Evolutionary conservation across 192 early-diverging fungal species (phyloP), one percentile per base, ranked within the genome.

Genomic region (Linderina pennispora): DNA sequence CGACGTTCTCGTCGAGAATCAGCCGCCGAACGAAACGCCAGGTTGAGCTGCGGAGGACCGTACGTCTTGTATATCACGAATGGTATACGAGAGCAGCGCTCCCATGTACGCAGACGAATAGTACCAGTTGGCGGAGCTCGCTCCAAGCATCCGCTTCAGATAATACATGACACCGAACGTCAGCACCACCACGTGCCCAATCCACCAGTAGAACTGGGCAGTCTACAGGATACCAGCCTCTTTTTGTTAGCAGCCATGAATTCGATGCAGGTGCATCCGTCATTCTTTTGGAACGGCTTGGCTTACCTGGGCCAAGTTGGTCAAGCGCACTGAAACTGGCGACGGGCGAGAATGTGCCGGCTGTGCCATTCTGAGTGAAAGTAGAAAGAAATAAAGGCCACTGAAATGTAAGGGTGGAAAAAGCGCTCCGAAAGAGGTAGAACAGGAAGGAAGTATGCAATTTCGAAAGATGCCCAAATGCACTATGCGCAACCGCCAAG

Each of bases 151-250:
- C 26, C 66, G 58, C 47, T 58, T 62, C 33, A 50, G 16, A 24
- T 69, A 69, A 47, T 71, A 71, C 40, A 53, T 11, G 0, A 24
- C 44, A 0, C 60, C 67, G 5, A 36, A 71, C 36, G 50, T 19
- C 23, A 71, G 56, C 35, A 71, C 47, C 21, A 55, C 26, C 9
- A 64, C 41, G 40, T 71, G 68, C 16, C 68, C 68, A 2, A 55
- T 28, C 68, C 68, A 71, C 68, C 68, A 71, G 61, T 71, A 71
- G 24, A 71, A 71, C 53, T 71, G 60, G 20, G 61, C 67, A 17
- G 55, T 62, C 60, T 62, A 59, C 36, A 38, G 7, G 4, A 38
- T n/a, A n/a, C n/a, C n/a, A n/a, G n/a, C n/a, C n/a, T n/a, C n/a
- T n/a, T n/a, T n/a, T n/a, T n/a, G n/a, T n/a, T n/a, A n/a, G n/a